Evolutionary conservation across 306 rosid genomes (phyloP).

Genomic region (Pachyrhizus erosus): DNA sequence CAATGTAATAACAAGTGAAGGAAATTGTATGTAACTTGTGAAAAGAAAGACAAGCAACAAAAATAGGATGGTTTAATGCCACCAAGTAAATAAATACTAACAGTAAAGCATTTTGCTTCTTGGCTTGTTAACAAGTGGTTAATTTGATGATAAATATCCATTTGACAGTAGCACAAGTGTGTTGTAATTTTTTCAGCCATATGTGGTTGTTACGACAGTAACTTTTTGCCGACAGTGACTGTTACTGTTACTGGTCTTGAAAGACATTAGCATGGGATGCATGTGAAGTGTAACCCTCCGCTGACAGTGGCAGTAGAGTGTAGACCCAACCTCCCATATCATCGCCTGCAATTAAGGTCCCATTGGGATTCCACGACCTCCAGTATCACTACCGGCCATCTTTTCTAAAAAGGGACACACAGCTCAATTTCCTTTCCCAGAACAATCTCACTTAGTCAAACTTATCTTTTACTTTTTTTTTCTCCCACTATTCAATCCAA

Average conservation of each 20-base stretch:
- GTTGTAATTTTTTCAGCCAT: neutral
- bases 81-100: too few species aligned
- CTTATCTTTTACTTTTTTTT: neutral
- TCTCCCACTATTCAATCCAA: too few species aligned
- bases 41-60: neutral
- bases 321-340: slow-evolving; percentile 13
- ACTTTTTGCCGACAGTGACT: slow-evolving; percentile 43
- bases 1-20: slow-evolving; percentile 5
- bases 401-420: neutral
- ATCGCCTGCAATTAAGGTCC: slow-evolving; percentile 40
- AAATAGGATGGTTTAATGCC: neutral
- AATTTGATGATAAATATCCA: neutral
- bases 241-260: neutral
- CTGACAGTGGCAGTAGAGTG: neutral
- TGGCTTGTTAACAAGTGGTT: neutral
- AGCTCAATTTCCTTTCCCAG: neutral
- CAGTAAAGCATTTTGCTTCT: neutral
- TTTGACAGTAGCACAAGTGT: neutral
- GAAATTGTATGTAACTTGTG: neutral
- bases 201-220: too few species aligned
- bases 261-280: slow-evolving; percentile 19
- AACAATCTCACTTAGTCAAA: neutral
- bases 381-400: neutral
- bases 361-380: neutral
- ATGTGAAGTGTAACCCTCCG: slow-evolving; percentile 26